Conservation (phyloP, 768 basidiomycete genomes). For the Agaricus blazei region DNA sequence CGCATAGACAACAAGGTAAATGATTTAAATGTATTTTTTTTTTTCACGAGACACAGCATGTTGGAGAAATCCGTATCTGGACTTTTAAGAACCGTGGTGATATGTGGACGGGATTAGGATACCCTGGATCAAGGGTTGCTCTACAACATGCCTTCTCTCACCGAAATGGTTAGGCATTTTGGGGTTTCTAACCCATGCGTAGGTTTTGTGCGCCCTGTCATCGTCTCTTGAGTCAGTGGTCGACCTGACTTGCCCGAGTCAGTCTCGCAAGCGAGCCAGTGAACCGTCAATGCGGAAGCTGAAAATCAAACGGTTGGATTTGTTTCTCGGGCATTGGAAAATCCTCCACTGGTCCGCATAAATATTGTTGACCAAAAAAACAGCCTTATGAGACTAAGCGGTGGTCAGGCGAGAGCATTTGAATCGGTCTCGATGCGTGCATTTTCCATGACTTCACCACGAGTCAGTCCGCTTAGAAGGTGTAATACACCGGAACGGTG, state of each 20-base stretch:
- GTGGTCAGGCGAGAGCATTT: no score
- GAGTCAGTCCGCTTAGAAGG: no score
- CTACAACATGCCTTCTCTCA: constrained; percentile 1
- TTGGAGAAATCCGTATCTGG: neutral
- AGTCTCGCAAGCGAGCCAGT: neutral
- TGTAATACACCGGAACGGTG: no score
- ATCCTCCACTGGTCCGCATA: no score
- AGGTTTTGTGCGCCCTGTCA: neutral
- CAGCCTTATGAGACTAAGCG: no score
- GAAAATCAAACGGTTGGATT: neutral
- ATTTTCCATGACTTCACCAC: no score
- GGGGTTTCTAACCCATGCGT: neutral
- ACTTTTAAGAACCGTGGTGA: neutral
- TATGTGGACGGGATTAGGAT: neutral
- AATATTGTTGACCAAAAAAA: no score
- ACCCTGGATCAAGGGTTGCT: constrained; percentile 5
- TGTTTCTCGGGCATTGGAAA: neutral
- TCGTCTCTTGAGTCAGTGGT: neutral
- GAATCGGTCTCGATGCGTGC: no score
- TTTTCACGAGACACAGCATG: neutral
- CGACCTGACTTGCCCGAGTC: neutral
- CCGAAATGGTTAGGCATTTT: constrained; percentile 7
- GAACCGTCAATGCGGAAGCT: neutral
- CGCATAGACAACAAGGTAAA: neutral
- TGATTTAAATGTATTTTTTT: neutral